phyloP scores from a whole-genome alignment of 768 basidiomycete genomes.

The Termitomyces sp. region DNA sequence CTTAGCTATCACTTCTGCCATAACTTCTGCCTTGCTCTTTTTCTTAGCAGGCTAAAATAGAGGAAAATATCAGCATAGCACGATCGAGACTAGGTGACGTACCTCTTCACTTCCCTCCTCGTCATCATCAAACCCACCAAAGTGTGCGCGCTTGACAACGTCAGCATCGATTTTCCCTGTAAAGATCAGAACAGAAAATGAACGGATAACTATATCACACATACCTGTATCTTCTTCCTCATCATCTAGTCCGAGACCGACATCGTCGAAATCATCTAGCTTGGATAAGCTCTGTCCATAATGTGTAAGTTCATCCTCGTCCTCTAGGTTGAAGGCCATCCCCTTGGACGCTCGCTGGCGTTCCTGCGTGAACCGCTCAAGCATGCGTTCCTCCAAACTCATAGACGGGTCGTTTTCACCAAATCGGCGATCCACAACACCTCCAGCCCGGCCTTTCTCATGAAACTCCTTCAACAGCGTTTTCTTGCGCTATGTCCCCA shows the following conservation, averaged over 20 bases:
- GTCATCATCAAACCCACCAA: conserved; percentile 82
- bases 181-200: not conserved
- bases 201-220: conserved; percentile 4
- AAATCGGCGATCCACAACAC: conserved; percentile 90
- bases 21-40: conserved; percentile 92
- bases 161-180: conserved; percentile 64
- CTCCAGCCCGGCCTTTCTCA: conserved; percentile 75
- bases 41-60: conserved; percentile 64
- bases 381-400: conserved; percentile 94
- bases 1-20: conserved; percentile 97
- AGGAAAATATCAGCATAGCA: not conserved
- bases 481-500: conserved; percentile 63
- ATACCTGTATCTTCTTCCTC: conserved; percentile 44
- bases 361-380: conserved; percentile 92
- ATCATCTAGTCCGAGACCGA: conserved; percentile 54
- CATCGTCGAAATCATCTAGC: conserved; percentile 77
- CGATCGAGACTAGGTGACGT: not conserved
- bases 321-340: conserved; percentile 82
- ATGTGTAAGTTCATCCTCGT: conserved; percentile 87
- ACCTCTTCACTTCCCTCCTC: conserved; percentile 49
- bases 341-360: conserved; percentile 75
- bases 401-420: conserved; percentile 92
- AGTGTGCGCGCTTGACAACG: conserved; percentile 66
- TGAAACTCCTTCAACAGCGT: conserved; percentile 85
- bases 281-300: conserved; percentile 86